These are phyloP conservation scores for Neurospora tetrasperma DNA, from an alignment of 495 filamentous ascomycete genomes.

Conservation along the genomic window DNA sequence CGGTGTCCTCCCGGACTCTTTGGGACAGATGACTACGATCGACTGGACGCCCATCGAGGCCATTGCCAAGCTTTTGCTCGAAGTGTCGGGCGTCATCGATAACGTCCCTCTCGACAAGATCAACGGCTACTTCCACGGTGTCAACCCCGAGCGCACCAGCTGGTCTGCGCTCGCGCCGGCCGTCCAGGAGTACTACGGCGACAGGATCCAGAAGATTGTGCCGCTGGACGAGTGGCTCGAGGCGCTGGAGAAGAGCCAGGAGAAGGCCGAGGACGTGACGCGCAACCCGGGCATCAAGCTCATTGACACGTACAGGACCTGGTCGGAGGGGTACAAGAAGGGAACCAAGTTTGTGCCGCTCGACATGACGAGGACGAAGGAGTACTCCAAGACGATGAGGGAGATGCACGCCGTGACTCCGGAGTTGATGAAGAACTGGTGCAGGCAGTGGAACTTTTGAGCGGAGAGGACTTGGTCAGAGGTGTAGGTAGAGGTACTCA, in stretches of 20 bases:
- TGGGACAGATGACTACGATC: constrained; percentile 30
- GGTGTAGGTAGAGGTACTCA: no score
- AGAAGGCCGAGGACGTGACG: constrained; percentile 18
- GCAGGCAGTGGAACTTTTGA: constrained; percentile 37
- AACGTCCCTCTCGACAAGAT: constrained; percentile 18
- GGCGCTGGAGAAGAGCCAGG: constrained; percentile 25
- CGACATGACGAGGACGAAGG: constrained; percentile 20
- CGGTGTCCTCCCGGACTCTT: constrained; percentile 26
- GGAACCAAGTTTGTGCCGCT: constrained; percentile 19
- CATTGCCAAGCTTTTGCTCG: constrained; percentile 29
- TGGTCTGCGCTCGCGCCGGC: constrained; percentile 28
- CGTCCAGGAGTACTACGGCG: constrained; percentile 28
- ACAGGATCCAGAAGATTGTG: constrained; percentile 27
- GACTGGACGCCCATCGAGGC: constrained; percentile 48
- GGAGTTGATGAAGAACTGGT: constrained; percentile 40
- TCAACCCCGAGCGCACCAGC: constrained; percentile 29
- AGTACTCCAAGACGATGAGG: constrained; percentile 28
- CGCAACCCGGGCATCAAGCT: constrained; percentile 37
- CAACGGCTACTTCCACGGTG: constrained; percentile 38
- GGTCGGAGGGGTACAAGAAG: constrained; percentile 11
- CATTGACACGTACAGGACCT: constrained; percentile 30
- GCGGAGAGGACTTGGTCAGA: no score
- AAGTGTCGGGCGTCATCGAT: constrained; percentile 23
- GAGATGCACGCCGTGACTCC: constrained; percentile 26
- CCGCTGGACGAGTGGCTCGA: constrained; percentile 32